Evolutionary conservation across 75 land plant species (phyloP), one percentile per base, ranked within the genome.

Genomic region (Picea sitchensis): DNA sequence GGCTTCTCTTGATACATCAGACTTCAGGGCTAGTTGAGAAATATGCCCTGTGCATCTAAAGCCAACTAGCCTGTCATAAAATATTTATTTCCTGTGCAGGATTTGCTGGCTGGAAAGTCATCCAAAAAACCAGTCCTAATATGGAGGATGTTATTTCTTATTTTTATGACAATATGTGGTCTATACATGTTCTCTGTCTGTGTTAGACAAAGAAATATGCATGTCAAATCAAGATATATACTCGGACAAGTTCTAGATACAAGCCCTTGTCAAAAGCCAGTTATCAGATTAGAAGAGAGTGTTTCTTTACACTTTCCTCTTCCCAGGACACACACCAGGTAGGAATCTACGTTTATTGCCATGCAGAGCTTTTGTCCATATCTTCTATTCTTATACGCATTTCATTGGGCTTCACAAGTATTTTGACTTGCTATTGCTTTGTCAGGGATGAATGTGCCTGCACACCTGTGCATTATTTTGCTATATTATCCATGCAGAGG

Each of bases 401-500:
- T 17, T n/a, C n/a, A 17, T 21, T 44, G n/a, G 18, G 54, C 23
- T 5, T n/a, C 74, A 71, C 2, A 20, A 5, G 54, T 71, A 44
- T 71, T 41, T 71, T 44, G 74, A 44, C 74, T 20, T 71, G 30
- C 36, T 44, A 71, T 38, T 71, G 47, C 21, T 31, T 77, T 26
- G 64, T 60, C 87, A 94, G 96, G 90, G 79, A 81, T 73, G 93
- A 95, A 78, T 95, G 98, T 77, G 67, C 77, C 0, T 95, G 98
- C 85, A 86, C 88, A 75, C 92, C 98, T 79, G 98, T 95, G 11
- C 91, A 94, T 41, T 82, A 76, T 47, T 95, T 95, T 85, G 98
- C 85, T n/a, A 86, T 95, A 73, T 77, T 95, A 67, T 95, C 98
- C n/a, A 92, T 85, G 86, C 98, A 95, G 81, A 87, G 98, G 74